Conservation (phyloP, 441 rosid genomes). For the Bruguiera hainesii region DNA sequence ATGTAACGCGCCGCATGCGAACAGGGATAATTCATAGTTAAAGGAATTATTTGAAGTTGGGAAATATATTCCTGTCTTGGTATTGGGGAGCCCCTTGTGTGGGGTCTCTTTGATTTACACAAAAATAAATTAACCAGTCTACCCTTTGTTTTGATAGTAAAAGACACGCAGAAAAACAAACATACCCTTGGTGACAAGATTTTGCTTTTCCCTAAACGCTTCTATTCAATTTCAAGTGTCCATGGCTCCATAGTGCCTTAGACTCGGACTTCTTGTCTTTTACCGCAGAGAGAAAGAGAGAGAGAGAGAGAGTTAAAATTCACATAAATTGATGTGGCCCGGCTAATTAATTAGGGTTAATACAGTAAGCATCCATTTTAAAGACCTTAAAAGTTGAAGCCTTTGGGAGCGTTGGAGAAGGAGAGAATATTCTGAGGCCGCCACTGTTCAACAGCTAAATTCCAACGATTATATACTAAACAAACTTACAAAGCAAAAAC, state of each 20-base stretch:
- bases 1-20: too few species aligned
- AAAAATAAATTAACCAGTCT: constrained; percentile 1
- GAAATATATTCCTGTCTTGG: constrained; percentile 16
- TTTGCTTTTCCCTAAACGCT: constrained; percentile 50
- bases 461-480: constrained; percentile 53
- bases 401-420: constrained; percentile 48
- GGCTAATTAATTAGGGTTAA: constrained; percentile 8
- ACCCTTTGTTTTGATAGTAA: constrained; percentile 15
- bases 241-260: constrained; percentile 5
- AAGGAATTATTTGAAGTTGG: constrained; percentile 4
- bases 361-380: constrained; percentile 20
- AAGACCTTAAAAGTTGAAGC: constrained; percentile 43
- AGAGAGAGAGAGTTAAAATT: constrained; percentile 3
- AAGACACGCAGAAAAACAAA: constrained; percentile 48
- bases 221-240: constrained; percentile 12
- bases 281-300: constrained; percentile 6
- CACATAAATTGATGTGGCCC: constrained; percentile 7
- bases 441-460: constrained; percentile 74
- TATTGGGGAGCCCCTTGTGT: constrained; percentile 2
- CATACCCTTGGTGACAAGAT: constrained; percentile 59
- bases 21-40: too few species aligned
- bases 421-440: constrained; percentile 89
- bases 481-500: constrained; percentile 41
- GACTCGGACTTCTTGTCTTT: background rate
- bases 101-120: constrained; percentile 21